Percentiles rank a stretch among this genome's conserved stretches.
These are phyloP conservation scores for Quercus aquifolioides DNA, from an alignment of 306 rosid species.

Conservation along the genomic window DNA sequence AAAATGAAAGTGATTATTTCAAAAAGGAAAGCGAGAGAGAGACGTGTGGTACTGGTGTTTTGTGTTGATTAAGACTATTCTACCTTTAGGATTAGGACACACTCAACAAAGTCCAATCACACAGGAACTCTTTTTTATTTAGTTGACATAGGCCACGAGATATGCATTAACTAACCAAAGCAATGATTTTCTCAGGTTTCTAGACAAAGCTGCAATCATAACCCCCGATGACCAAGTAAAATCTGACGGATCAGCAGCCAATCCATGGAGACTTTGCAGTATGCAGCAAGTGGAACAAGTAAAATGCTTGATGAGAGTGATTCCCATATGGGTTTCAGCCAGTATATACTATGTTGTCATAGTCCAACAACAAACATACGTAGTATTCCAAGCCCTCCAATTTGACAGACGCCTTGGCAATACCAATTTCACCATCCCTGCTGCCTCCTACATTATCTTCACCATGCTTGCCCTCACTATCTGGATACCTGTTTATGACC, in stretches of 20 bases:
- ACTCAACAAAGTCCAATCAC: no score
- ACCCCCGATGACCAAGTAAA: conserved; percentile 44
- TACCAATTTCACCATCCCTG: conserved; percentile 58
- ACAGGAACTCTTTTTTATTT: no score
- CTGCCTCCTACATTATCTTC: conserved; percentile 60
- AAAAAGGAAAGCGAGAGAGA: no score
- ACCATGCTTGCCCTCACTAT: conserved; percentile 60
- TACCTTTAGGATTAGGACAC: no score
- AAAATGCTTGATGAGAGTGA: conserved; percentile 63
- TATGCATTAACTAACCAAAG: not conserved
- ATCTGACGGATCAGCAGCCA: conserved; percentile 61
- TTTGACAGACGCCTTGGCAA: conserved; percentile 52
- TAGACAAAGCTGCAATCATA: conserved; percentile 80
- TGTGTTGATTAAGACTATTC: no score
- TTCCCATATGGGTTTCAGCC: conserved; percentile 68
- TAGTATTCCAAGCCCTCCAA: conserved; percentile 87
- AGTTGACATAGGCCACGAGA: no score
- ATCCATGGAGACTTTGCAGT: conserved; percentile 81
- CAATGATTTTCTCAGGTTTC: conserved; percentile 32
- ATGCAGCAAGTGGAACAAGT: conserved; percentile 87
- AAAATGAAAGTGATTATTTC: no score
- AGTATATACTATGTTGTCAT: conserved; percentile 30
- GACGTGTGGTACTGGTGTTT: no score
- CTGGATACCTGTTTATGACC: conserved; percentile 66
- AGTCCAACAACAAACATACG: conserved; percentile 54